Evolutionary conservation across 352 stramenopile species (phyloP), one percentile per base, ranked within the genome.

Genomic region (Phytophthora pseudosyringae): DNA sequence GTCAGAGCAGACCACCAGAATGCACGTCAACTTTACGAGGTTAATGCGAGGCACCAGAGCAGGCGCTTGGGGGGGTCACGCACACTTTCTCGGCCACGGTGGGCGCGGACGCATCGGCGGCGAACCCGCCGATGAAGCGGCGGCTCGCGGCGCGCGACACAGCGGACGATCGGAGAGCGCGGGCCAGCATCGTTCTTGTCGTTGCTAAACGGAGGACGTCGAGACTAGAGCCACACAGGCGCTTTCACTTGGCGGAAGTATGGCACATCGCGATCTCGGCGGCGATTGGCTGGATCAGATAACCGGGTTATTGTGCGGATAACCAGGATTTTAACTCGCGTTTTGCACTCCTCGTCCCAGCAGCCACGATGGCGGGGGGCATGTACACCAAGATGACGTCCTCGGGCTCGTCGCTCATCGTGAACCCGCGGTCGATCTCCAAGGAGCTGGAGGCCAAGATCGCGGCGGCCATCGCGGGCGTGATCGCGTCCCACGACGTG

Each of bases 311-410:
- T 36, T 18, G 28, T 43, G 31, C 3, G 31, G 6, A 44, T 55
- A 45, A 38, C n/a, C 25, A n/a, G 29, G 31, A 43, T 51, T 51
- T 36, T 28, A 21, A 49, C 12, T 32, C 7, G 12, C 36, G 0
- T 5, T 21, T 21, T 25, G 35, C 21, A 21, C 21, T 16, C 43
- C 21, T 35, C 21, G 6, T 33, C 38, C 38, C n/a, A 46, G n/a
- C 13, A n/a, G 25, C 7, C 13, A 33, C n/a, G 25, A 86, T 86
- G 78, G 73, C 74, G 21, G 69, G 64, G 29, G 51, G 64, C n/a
- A 92, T 92, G 83, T 92, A 88, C 69, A 92, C 83, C 32, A 88
- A 89, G 67, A 92, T 92, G 83, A 89, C 76, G 53, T 72, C 83
- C 29, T 75, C 74, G 18, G 83, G 83, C 44, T 89, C 83, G 60